phyloP scores from a whole-genome alignment of 805 yeast species.

The Torulaspora indica region DNA sequence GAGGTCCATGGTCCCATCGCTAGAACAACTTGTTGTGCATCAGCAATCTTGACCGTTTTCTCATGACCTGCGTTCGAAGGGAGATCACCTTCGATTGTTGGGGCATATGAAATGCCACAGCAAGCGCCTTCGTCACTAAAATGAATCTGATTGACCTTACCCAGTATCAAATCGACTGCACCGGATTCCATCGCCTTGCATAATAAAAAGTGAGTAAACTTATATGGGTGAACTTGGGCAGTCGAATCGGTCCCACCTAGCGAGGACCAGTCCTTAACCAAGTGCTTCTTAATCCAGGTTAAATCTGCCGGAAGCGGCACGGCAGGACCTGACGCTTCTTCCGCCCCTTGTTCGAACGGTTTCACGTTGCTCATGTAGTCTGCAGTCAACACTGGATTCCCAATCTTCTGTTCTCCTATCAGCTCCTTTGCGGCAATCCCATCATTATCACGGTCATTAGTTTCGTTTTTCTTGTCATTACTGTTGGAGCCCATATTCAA shows the following conservation, averaged over 20 bases:
- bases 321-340: constrained; percentile 3
- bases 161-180: constrained; percentile 76
- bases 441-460: constrained; percentile 3
- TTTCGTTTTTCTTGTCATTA: neutral
- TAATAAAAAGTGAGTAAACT: constrained; percentile 79
- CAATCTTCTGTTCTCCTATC: constrained; percentile 5
- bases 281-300: constrained; percentile 66
- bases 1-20: constrained; percentile 98
- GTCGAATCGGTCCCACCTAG: constrained; percentile 84
- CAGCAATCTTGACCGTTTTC: constrained; percentile 41
- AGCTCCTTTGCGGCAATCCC: constrained; percentile 1
- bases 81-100: constrained; percentile 39
- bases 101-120: constrained; percentile 62
- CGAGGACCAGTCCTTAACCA: constrained; percentile 68
- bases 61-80: constrained; percentile 33
- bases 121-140: constrained; percentile 64
- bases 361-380: constrained; percentile 4
- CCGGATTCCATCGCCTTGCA: constrained; percentile 78
- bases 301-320: constrained; percentile 54
- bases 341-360: constrained; percentile 5
- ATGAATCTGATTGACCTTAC: constrained; percentile 69
- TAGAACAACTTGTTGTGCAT: constrained; percentile 74
- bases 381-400: constrained; percentile 1
- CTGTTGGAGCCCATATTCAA: constrained; percentile 2
- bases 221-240: constrained; percentile 95